Conservation (phyloP, 139 green algal species). For the Spirogloea muscicola region DNA sequence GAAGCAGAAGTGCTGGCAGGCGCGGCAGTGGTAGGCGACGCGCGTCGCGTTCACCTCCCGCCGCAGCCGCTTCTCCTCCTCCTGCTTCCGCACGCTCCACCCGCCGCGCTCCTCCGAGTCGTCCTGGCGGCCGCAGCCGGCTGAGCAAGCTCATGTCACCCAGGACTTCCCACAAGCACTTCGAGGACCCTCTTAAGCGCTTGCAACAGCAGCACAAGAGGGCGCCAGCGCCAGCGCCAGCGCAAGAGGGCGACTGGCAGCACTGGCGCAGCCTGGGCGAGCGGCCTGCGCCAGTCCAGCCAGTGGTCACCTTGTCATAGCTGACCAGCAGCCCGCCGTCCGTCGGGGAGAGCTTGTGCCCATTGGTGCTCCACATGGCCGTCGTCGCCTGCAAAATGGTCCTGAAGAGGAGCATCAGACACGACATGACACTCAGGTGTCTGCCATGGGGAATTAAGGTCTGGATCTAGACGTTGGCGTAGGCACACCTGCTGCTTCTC, state of each 20-base stretch:
- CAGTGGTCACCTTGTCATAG: conserved; percentile 40
- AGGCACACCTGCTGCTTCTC: conserved; percentile 41
- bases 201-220: not conserved
- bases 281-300: too few relatives aligned
- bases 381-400: conserved; percentile 20
- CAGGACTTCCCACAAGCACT: not conserved
- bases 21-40: conserved; percentile 34
- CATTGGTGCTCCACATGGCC: conserved; percentile 43
- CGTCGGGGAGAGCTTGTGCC: conserved; percentile 38
- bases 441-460: not conserved
- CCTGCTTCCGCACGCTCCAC: conserved; percentile 31
- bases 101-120: conserved; percentile 42
- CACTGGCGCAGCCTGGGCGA: too few relatives aligned
- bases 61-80: conserved; percentile 30
- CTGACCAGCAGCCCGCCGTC: conserved; percentile 39
- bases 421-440: not conserved
- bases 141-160: not conserved
- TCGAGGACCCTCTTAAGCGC: not conserved
- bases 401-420: not conserved
- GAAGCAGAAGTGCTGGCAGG: conserved; percentile 46
- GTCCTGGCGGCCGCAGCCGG: conserved; percentile 9
- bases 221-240: not conserved
- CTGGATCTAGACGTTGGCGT: not conserved
- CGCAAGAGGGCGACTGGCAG: not conserved
- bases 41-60: conserved; percentile 19